Conservation (phyloP, 331 rosid species). For the Telfairia occidentalis region DNA sequence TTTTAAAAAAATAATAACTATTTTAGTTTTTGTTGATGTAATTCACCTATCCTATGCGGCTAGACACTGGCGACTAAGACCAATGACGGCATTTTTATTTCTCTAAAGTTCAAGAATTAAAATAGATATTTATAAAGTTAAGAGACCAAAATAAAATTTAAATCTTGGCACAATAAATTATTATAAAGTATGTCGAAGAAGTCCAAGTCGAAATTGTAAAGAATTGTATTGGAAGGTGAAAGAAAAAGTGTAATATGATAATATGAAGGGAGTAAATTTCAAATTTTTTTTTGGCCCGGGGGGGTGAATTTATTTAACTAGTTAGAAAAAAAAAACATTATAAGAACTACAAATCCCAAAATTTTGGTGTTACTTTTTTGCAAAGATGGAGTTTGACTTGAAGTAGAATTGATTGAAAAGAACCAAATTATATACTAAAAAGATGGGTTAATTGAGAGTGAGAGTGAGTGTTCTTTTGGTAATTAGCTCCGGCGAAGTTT, state of each 20-base stretch:
- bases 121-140: background rate
- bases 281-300: background rate
- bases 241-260: background rate
- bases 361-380: background rate
- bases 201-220: background rate
- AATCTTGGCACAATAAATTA: background rate
- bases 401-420: background rate
- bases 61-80: too few species aligned
- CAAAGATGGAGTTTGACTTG: background rate
- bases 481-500: background rate
- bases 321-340: background rate
- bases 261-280: constrained; percentile 1
- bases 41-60: too few species aligned
- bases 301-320: background rate
- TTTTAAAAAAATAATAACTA: too few species aligned
- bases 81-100: too few species aligned
- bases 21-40: too few species aligned
- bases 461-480: background rate
- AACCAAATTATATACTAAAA: background rate
- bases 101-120: too few species aligned
- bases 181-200: background rate
- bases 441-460: background rate
- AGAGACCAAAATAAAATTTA: background rate
- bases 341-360: background rate
- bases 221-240: background rate